A percentile compares a stretch with the other conserved stretches of the same genome.
These are phyloP conservation scores for Scenedesmus sp. DNA, from an alignment of 163 green algal species.

Conservation along the genomic window DNA sequence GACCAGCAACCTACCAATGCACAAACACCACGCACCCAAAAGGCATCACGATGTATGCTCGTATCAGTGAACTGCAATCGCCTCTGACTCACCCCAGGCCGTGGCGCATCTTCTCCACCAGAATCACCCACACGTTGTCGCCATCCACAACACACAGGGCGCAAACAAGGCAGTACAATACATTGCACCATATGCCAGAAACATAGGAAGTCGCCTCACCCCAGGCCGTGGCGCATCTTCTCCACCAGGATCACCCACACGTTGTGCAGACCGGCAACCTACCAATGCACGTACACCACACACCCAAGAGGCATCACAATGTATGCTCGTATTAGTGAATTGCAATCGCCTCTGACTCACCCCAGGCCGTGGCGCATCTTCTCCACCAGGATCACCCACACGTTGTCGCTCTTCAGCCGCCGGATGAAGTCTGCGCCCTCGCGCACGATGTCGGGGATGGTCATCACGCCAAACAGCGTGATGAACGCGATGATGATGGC, in stretches of 20 bases:
- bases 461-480: conserved; percentile 86
- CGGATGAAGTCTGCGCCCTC: conserved; percentile 92
- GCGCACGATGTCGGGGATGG: conserved; percentile 91
- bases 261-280: conserved; percentile 67
- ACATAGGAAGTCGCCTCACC: conserved; percentile 46
- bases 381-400: conserved; percentile 91
- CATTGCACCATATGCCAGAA: background rate
- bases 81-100: conserved; percentile 73
- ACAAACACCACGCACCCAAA: too few relatives aligned
- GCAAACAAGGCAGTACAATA: background rate
- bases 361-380: conserved; percentile 91
- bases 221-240: conserved; percentile 90
- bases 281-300: too few relatives aligned
- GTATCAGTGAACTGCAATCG: too few relatives aligned
- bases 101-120: conserved; percentile 91
- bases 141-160: conserved; percentile 70
- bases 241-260: conserved; percentile 92
- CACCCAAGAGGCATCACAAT: too few relatives aligned
- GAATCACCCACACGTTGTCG: conserved; percentile 91
- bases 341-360: conserved; percentile 29
- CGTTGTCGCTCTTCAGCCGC: conserved; percentile 91
- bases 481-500: conserved; percentile 80
- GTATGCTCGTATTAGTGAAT: too few relatives aligned
- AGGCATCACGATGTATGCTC: too few relatives aligned
- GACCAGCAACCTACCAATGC: too few relatives aligned